Base-by-base conservation (phyloP, 2,329 filamentous ascomycete species). In the Aphanocladium album region DNA sequence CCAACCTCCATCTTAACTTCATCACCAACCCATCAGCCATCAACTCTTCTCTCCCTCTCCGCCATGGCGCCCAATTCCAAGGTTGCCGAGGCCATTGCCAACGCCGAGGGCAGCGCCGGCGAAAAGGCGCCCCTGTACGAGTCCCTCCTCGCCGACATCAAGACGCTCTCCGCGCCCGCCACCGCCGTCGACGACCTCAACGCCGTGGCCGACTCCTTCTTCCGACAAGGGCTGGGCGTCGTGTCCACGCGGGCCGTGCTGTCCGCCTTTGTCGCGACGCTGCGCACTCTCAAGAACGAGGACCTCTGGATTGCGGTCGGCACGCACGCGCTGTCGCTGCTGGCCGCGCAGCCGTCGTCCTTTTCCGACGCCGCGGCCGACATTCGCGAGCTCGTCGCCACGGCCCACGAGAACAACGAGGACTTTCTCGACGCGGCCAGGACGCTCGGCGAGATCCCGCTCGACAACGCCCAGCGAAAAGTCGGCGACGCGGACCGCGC, bases 401-500 rank as follows among this genome's bases (percentile, higher is more conserved):
- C 89, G 62, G 91, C 91, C 14, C 89, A 95, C 77, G 92, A 98
- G 75, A 77, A 78, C 60, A 85, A 90, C 65, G 91, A 96, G 53
- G 91, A 96, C 72, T 96, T 89, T 73, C 77, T 83, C 23, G 83
- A 84, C 33, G 92, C 93, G 0, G 95, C 95, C 30, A 87, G 87
- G 70, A 81, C 84, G 11, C 83, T 99, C 7, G 85, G 91, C 69
- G 88, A 88, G 41, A 96, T 98, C 67, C 89, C 92, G 37, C 86
- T 98, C 51, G 93, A 99, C 71, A 89, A 85, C 61, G 93, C 92
- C 2, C 92, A 96, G 77, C 88, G 93, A 53, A 87, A 89, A 60
- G 87, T 97, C 39, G 86, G 87, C 30, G 88, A 92, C 71, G 86
- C 90, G 68, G 89, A 93, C 67, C 93, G 92, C 75, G 91, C 91